Conservation (phyloP, 179 eudicot genomes). For the Drosera spatulata region DNA sequence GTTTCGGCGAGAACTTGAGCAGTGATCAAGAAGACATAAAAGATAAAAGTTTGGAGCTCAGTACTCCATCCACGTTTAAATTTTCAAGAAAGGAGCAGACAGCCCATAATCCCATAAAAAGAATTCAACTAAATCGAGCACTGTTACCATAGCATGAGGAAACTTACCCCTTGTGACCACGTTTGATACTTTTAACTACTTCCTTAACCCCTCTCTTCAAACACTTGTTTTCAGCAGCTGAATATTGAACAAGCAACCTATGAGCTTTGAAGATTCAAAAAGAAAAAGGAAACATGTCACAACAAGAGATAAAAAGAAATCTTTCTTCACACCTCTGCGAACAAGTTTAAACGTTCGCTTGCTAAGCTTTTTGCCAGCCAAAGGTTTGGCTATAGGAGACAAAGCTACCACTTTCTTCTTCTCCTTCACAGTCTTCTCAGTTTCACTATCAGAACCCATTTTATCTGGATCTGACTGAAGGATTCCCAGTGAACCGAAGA, state of each 20-base stretch:
- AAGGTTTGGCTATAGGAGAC: slow-evolving; percentile 98
- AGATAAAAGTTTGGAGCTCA: too few relatives aligned
- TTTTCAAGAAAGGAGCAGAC: too few relatives aligned
- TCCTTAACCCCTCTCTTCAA: slow-evolving; percentile 97
- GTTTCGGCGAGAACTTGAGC: too few relatives aligned
- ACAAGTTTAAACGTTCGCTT: slow-evolving; percentile 83
- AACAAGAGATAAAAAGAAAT: background rate
- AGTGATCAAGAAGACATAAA: too few relatives aligned
- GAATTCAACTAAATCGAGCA: too few relatives aligned
- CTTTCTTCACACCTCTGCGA: slow-evolving; percentile 44
- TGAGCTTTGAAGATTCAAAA: background rate
- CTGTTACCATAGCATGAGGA: background rate
- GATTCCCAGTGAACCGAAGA: too few relatives aligned
- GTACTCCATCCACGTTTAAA: too few relatives aligned
- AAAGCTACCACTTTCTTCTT: slow-evolving; percentile 55
- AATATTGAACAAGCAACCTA: slow-evolving; percentile 2
- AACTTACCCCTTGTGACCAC: slow-evolving; percentile 78
- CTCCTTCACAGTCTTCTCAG: slow-evolving; percentile 58
- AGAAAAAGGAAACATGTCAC: background rate
- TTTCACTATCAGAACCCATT: slow-evolving; percentile 73
- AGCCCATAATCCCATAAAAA: too few relatives aligned
- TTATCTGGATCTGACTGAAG: background rate
- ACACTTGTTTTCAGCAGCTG: slow-evolving; percentile 91
- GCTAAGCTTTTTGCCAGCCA: slow-evolving; percentile 87
- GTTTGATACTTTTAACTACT: slow-evolving; percentile 89